Percentiles rank a stretch among this genome's conserved stretches.
Conservation (phyloP, 208 protist genomes). For the Blastocrithidia nonstop region DNA sequence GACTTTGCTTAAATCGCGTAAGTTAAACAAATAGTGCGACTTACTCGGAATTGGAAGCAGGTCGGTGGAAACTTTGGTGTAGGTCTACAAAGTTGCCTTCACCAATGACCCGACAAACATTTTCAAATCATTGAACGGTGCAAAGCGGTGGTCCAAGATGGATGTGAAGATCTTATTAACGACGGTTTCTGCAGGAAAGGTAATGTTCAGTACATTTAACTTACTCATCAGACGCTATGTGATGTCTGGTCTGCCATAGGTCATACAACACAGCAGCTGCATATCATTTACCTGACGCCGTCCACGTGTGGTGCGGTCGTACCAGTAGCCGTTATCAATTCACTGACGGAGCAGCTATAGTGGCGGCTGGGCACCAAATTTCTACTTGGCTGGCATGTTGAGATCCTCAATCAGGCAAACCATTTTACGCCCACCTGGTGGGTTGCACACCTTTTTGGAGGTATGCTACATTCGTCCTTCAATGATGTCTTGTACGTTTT, state of each 20-base stretch:
- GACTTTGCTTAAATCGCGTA: conserved; percentile 95
- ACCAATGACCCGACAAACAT: conserved; percentile 84
- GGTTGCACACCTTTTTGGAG: conserved; percentile 92
- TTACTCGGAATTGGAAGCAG: conserved; percentile 95
- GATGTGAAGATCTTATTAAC: conserved; percentile 92
- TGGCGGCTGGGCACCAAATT: conserved; percentile 95
- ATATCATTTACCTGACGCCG: conserved; percentile 91
- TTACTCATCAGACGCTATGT: conserved; percentile 87
- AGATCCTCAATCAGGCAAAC: conserved; percentile 96
- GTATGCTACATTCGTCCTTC: conserved; percentile 94
- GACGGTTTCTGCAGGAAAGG: conserved; percentile 86
- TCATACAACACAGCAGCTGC: conserved; percentile 95
- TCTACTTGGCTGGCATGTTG: conserved; percentile 96
- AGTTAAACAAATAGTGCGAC: conserved; percentile 97
- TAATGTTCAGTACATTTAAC: conserved; percentile 94
- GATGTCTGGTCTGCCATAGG: conserved; percentile 91
- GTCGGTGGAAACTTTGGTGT: conserved; percentile 77
- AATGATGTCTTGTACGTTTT: conserved; percentile 92
- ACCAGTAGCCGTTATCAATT: conserved; percentile 96
- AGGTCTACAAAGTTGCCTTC: conserved; percentile 91
- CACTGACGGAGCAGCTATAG: conserved; percentile 95
- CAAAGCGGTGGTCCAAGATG: conserved; percentile 88
- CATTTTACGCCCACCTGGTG: conserved; percentile 88
- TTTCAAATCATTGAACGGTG: conserved; percentile 87
- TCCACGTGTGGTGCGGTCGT: conserved; percentile 90